These are phyloP conservation scores for Orbilia javanica DNA, from an alignment of 2,329 filamentous ascomycete genomes.

Conservation along the genomic window DNA sequence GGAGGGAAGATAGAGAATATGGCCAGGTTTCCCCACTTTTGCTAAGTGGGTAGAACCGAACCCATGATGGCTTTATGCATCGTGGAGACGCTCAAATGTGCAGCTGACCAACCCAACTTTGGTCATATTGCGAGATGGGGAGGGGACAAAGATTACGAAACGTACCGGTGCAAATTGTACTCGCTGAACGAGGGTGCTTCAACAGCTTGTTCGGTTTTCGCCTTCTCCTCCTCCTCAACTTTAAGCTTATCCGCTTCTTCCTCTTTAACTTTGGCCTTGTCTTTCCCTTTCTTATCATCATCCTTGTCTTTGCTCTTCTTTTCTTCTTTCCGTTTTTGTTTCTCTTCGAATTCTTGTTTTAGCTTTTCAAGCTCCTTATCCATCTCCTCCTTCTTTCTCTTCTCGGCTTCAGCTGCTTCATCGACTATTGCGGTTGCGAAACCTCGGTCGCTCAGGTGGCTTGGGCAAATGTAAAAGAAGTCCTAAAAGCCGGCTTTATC, in stretches of 20 bases:
- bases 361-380: conserved; percentile 75
- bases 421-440: conserved; percentile 79
- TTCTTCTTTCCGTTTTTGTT: conserved; percentile 72
- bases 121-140: conserved; percentile 23
- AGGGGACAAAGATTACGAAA: conserved; percentile 60
- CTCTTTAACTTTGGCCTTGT: conserved; percentile 68
- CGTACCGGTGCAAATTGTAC: conserved; percentile 26
- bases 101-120: conserved; percentile 49
- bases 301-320: conserved; percentile 74
- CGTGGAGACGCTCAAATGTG: conserved; percentile 46
- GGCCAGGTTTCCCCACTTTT: conserved; percentile 30
- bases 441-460: conserved; percentile 83
- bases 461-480: conserved; percentile 90
- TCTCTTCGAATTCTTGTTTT: conserved; percentile 80
- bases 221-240: conserved; percentile 66
- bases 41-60: conserved; percentile 10
- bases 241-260: conserved; percentile 65
- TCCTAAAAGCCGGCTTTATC: conserved; percentile 69
- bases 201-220: conserved; percentile 64
- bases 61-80: conserved; percentile 42
- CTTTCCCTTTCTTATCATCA: conserved; percentile 71
- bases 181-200: conserved; percentile 64
- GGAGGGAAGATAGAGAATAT: not conserved
- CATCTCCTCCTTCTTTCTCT: conserved; percentile 73
- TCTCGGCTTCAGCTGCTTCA: conserved; percentile 73